Conservation (phyloP, 495 filamentous ascomycete species). For the Aspergillus affinis region DNA sequence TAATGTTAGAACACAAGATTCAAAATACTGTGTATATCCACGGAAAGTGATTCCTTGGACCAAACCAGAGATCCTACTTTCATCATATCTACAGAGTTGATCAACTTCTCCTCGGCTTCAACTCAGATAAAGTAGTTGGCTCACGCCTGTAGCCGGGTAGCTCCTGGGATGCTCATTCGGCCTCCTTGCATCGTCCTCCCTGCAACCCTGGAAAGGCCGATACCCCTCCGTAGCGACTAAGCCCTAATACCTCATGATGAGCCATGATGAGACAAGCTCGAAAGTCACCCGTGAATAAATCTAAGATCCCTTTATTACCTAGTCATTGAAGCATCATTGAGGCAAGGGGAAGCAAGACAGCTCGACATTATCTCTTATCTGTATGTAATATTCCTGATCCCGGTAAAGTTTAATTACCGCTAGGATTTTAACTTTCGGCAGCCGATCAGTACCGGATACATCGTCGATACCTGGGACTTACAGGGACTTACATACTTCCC, state of each 20-base stretch:
- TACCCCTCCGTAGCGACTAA: background rate
- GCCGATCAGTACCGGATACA: constrained; percentile 1
- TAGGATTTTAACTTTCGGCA: constrained; percentile 4
- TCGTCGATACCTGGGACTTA: no score
- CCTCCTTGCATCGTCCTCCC: constrained; percentile 20
- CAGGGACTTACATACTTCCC: background rate
- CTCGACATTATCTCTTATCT: background rate
- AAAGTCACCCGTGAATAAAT: background rate
- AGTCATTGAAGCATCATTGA: background rate
- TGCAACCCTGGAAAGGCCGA: constrained; percentile 4
- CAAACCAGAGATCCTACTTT: background rate
- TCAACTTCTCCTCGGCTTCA: background rate
- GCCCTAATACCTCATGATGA: background rate
- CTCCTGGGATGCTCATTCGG: constrained; percentile 8
- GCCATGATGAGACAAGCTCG: constrained; percentile 11
- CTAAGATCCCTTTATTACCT: background rate
- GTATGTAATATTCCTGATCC: background rate
- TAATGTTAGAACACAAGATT: no score
- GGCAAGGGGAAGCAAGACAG: background rate
- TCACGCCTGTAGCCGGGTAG: background rate
- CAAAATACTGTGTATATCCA: no score
- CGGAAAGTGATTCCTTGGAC: background rate
- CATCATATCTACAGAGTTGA: background rate
- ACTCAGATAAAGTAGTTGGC: background rate
- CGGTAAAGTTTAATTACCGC: constrained; percentile 1